Conservation (phyloP, 2,329 filamentous ascomycete species). For the Colletotrichum tropicicola region DNA sequence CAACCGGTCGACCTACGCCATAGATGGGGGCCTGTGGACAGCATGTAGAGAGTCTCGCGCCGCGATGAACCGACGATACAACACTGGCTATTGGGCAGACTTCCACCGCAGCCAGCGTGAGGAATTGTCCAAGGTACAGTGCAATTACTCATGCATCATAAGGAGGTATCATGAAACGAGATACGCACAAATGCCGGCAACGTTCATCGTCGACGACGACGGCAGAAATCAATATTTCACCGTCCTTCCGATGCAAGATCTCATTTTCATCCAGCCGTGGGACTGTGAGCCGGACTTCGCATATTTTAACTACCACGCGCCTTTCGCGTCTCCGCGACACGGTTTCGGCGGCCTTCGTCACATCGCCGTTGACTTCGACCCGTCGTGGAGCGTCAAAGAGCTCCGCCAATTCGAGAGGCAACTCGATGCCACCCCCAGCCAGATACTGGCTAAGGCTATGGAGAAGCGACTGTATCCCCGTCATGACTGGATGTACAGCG, state of each 20-base stretch:
- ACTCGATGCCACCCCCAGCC: not conserved
- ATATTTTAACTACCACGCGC: accelerated
- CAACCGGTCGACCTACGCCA: not conserved
- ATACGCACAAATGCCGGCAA: not conserved
- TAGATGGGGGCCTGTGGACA: not conserved
- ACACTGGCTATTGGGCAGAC: not conserved
- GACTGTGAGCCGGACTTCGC: accelerated
- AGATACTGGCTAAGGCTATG: not conserved
- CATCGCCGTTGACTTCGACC: not conserved
- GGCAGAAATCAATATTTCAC: not conserved
- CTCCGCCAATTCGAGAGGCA: not conserved
- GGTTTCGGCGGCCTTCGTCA: not conserved
- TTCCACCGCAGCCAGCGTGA: not conserved
- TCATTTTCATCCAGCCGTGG: not conserved
- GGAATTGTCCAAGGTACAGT: not conserved
- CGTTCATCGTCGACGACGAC: not conserved
- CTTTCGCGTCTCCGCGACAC: not conserved
- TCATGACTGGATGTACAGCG: not conserved
- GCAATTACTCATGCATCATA: not conserved
- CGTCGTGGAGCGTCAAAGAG: not conserved
- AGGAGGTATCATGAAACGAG: not conserved
- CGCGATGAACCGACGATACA: not conserved
- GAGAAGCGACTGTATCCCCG: accelerated
- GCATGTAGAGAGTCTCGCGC: slow-evolving; percentile 2
- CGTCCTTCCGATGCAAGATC: not conserved